Evolutionary conservation across 257 asterid species (phyloP), one percentile per base, ranked within the genome.

Genomic region (Euphrasia confusa): DNA sequence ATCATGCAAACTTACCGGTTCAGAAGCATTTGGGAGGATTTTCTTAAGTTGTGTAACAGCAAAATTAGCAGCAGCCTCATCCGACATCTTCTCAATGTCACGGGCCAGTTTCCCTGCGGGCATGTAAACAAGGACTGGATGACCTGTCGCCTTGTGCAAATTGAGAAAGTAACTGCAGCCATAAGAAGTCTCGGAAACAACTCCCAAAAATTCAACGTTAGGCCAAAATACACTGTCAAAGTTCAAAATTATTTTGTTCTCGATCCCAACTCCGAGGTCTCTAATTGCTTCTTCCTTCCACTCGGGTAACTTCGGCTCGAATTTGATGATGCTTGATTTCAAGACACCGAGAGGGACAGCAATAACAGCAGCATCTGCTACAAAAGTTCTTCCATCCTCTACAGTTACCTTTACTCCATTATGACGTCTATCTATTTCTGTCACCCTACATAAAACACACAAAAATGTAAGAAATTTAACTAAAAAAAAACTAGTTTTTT

Each of bases 111-210:
- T 78, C 18, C 99, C 99, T 0, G 97, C 93, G 18, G 99, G 99
- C 99, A 93, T 93, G 72, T 92, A 92, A 71, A 92, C 99, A 37
- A 92, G 99, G 72, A 89, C 95, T 2, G 88, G 44, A 68, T 87
- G 89, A 26, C 96, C 94, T 2, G 97, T 93, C 40, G 99, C 97
- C 82, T 93, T 89, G 83, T 93, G 99, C 78, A 93, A 81, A 74
- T 93, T 89, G 63, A 93, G 89, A 78, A 93, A 93, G 74, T 93
- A 93, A 79, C 97, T 86, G 83, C 99, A 93, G 12, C 72, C 78
- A 13, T 93, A 85, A 24, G 97, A 70, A 56, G 85, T 82, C 42
- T 89, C 95, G 0, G 99, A 90, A 68, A 93, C 97, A 59, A 93
- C 89, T 50, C 99, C 99, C 79, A 93, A 64, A 75, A 93, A 93